Conservation (phyloP, 768 basidiomycete species). For the Imleria badia region DNA sequence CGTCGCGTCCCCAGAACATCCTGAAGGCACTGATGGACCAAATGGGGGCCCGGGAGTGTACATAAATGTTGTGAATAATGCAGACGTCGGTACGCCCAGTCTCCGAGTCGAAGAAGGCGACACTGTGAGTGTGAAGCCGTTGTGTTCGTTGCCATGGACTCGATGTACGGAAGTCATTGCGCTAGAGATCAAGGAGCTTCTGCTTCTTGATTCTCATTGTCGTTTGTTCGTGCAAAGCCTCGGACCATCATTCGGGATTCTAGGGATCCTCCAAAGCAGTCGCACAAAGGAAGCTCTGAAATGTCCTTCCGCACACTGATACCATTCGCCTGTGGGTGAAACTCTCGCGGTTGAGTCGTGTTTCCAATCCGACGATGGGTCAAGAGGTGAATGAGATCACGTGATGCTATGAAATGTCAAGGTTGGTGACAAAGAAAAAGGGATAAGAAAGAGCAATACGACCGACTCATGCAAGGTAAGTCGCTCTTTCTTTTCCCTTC, state of each 20-base stretch:
- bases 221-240: neutral
- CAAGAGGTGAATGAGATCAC: constrained; percentile 5
- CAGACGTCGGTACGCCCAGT: too few relatives aligned
- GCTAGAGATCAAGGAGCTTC: constrained; percentile 28
- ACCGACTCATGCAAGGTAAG: constrained; percentile 23
- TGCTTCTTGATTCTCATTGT: neutral
- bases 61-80: constrained; percentile 69
- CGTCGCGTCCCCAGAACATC: too few relatives aligned
- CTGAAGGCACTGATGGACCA: too few relatives aligned
- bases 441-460: constrained; percentile 15
- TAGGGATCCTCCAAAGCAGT: constrained; percentile 55
- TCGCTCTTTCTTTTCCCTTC: neutral
- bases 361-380: too few relatives aligned
- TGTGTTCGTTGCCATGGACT: too few relatives aligned
- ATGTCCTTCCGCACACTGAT: neutral
- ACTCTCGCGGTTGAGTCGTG: too few relatives aligned
- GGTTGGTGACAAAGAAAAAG: constrained; percentile 1
- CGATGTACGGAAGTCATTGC: too few relatives aligned
- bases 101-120: constrained; percentile 61
- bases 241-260: constrained; percentile 26
- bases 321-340: too few relatives aligned
- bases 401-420: constrained; percentile 11
- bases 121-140: constrained; percentile 38
- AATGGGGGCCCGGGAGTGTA: too few relatives aligned
- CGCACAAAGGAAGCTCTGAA: constrained; percentile 39